Evolutionary conservation across 2,329 filamentous ascomycete genomes (phyloP), one percentile per base, ranked within the genome.

Genomic region (Fusarium acutatum): DNA sequence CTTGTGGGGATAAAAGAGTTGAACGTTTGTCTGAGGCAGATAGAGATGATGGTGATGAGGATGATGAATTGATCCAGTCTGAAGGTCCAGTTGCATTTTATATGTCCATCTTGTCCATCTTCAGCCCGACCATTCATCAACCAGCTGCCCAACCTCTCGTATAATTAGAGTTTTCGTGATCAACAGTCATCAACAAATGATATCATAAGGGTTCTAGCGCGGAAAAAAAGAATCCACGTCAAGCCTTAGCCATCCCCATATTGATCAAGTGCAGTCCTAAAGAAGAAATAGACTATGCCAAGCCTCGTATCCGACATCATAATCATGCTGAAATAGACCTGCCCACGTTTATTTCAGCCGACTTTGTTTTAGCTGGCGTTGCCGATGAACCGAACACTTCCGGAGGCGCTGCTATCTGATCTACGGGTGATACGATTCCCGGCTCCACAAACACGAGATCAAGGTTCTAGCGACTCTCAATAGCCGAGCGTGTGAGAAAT

Each of bases 231-330:
- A 49, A 49, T n/a, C 46, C 28, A 18, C 46, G 28, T 9, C 7
- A 32, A 32, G 5, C 17, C 12, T 9, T 26, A 4, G 12, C 24
- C 24, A n/a, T n/a, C 15, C 46, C 46, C 22, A 49, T 1, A 18
- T n/a, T 7, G 46, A 7, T 49, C 3, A 49, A 49, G 46, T 6
- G 46, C 22, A 7, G 3, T n/a, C 46, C 28, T 15, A 49, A 49
- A 13, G 0, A 18, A 49, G 46, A 7, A 49, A 32, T 49, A 14
- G 46, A 3, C 15, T 49, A 3, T 32, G 46, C 46, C 28, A 32
- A 49, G 46, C 46, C 46, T 49, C 46, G 28, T 49, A 49, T 49
- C 20, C 28, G 28, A 49, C 46, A 49, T 49, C 28, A 32, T 49
- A 49, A 49, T 49, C 28, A 49, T 49, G 5, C 46, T n/a, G 28